Conservation (phyloP, 2,329 filamentous ascomycete genomes). For the Aspergillus thermomutatus region DNA sequence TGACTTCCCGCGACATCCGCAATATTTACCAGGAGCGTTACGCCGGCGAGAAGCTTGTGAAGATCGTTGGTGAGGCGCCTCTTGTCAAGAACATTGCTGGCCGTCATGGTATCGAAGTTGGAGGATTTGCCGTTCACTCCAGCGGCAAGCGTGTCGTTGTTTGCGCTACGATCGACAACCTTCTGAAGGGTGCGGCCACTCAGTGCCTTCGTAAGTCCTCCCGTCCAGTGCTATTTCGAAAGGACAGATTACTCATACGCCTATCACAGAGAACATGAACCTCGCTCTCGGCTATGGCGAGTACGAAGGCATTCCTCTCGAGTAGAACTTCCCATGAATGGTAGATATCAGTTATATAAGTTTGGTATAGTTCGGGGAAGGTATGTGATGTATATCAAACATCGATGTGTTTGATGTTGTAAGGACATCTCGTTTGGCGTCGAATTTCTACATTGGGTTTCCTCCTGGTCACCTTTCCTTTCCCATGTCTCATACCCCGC, state of each 20-base stretch:
- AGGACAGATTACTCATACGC: background rate
- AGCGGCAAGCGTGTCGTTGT: slow-evolving; percentile 90
- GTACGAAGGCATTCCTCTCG: slow-evolving; percentile 77
- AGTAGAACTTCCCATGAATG: slow-evolving; percentile 31
- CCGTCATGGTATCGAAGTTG: slow-evolving; percentile 88
- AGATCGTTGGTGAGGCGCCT: slow-evolving; percentile 83
- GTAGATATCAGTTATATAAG: slow-evolving; percentile 15
- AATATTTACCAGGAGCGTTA: slow-evolving; percentile 96
- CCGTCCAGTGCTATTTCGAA: background rate
- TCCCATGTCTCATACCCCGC: slow-evolving; percentile 27
- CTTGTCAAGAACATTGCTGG: slow-evolving; percentile 79
- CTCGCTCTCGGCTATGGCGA: slow-evolving; percentile 83
- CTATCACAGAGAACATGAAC: slow-evolving; percentile 78
- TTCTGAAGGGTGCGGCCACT: slow-evolving; percentile 88
- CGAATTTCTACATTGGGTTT: slow-evolving; percentile 1
- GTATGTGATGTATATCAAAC: slow-evolving; percentile 14
- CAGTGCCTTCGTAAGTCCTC: slow-evolving; percentile 77
- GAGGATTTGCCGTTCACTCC: slow-evolving; percentile 89
- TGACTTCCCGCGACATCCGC: slow-evolving; percentile 88
- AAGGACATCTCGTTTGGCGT: slow-evolving; percentile 8
- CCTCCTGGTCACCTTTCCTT: slow-evolving; percentile 9
- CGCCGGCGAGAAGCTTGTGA: slow-evolving; percentile 91
- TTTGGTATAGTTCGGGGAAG: slow-evolving; percentile 14
- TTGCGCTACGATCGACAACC: slow-evolving; percentile 88
- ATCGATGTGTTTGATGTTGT: slow-evolving; percentile 7